These are phyloP conservation scores for Mycena crocata DNA, from an alignment of 768 basidiomycete species.

Conservation along the genomic window DNA sequence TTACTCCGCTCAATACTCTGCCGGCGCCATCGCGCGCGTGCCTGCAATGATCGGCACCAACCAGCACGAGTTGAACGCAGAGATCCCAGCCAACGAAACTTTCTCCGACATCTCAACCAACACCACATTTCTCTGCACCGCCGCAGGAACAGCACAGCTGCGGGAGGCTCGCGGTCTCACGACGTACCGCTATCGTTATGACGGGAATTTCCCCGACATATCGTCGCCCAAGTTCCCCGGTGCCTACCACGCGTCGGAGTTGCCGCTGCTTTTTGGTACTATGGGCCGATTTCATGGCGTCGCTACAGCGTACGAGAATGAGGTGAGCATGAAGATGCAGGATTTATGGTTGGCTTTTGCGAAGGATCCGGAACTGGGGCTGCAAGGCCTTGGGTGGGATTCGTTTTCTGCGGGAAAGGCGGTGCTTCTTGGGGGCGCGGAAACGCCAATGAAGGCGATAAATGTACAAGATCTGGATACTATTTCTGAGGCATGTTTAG, in stretches of 20 bases:
- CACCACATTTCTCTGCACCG: not conserved
- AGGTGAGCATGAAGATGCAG: constrained; percentile 4
- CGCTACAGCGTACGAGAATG: not conserved
- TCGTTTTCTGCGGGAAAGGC: not conserved
- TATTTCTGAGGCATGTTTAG: no score
- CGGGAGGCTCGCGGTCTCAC: not conserved
- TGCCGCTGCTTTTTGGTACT: not conserved
- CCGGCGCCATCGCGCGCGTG: not conserved
- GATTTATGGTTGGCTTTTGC: constrained; percentile 4
- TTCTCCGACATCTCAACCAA: not conserved
- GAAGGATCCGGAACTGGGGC: not conserved
- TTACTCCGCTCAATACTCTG: not conserved
- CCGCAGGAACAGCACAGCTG: not conserved
- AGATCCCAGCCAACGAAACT: not conserved
- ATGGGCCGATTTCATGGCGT: not conserved
- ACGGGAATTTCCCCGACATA: not conserved
- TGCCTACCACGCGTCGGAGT: not conserved
- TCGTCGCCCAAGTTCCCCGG: not conserved
- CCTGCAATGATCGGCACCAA: not conserved
- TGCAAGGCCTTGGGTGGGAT: not conserved
- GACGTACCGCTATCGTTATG: not conserved
- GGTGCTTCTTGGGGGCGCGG: not conserved
- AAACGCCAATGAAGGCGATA: not conserved
- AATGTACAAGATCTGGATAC: constrained; percentile 1
- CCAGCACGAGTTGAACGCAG: not conserved